phyloP scores from a whole-genome alignment of 768 basidiomycete genomes.

The Pleurotus cornucopiae region DNA sequence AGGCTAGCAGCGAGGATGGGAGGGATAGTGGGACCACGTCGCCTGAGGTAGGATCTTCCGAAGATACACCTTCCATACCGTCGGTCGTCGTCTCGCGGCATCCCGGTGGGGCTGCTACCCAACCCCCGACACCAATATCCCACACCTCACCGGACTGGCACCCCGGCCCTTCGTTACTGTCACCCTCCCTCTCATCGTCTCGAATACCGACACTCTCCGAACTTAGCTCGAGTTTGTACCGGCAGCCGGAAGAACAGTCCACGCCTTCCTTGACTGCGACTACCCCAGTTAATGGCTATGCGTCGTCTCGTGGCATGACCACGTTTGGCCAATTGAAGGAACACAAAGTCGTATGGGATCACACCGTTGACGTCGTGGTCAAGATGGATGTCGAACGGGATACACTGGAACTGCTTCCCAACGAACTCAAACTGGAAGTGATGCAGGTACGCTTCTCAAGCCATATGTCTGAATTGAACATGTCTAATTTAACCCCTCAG shows the following conservation, averaged over 20 bases:
- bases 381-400: constrained; percentile 57
- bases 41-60: not conserved
- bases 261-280: constrained; percentile 8
- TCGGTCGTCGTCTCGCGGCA: constrained; percentile 13
- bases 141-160: not conserved
- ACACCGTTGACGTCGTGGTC: constrained; percentile 51
- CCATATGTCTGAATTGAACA: not conserved
- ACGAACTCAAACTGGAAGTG: constrained; percentile 62
- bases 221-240: constrained; percentile 10
- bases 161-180: not conserved
- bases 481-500: not conserved
- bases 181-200: not conserved
- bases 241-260: constrained; percentile 10
- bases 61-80: constrained; percentile 10
- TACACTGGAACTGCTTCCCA: constrained; percentile 46
- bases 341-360: constrained; percentile 62
- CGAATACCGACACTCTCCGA: not conserved
- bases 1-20: constrained; percentile 14
- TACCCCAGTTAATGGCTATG: constrained; percentile 12
- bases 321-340: constrained; percentile 55
- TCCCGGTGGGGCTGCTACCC: not conserved
- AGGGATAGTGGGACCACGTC: constrained; percentile 9
- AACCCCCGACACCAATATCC: not conserved
- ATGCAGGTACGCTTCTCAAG: constrained; percentile 32
- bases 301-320: constrained; percentile 57